Evolutionary conservation across 768 basidiomycete species (phyloP), one percentile per base, ranked within the genome.

Genomic region (Boletellus sp.): DNA sequence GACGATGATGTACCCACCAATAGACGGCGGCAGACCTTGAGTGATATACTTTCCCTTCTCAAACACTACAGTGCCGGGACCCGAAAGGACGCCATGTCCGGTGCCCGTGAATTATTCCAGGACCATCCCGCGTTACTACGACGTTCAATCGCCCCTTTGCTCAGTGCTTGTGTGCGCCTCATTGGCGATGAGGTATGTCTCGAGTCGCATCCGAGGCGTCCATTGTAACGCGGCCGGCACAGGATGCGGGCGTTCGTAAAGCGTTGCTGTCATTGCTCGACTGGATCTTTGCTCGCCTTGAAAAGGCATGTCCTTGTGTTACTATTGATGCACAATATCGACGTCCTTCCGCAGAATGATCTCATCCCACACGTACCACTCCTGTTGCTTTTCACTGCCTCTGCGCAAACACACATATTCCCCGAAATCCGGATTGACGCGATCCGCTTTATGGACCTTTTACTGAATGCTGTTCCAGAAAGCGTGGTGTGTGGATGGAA

Each of bases 351-450:
- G 35, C 57, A 94, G 92, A 76, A 84, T 35, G 75, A 81, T 44
- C 68, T 97, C 1, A 51, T 72, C 1, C 93, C 94, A 5, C 90
- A 96, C 61, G 74, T 86, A 0, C 73, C 89, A 1, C 60, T 84
- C 0, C 73, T 97, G 6, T 74, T 97, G 20, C 79, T 98, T 15
- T 95, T 94, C 64, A 83, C 84, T 0, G 85, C 90, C 6, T 95
- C 94, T 10, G 91, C 92, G 0, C 87, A 94, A 65, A 94, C 91
- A 0, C 89, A 94, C 59, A 95, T 98, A 41, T 96, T 94, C 66
- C 94, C 94, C 19, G 92, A 95, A 66, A 92, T 97, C 52, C 80
- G 93, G 15, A 78, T 97, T 34, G 94, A 97, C 62, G 90, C 92
- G 3, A 76, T 95, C 47, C 83, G 85, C 12, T 81, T 92, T 56